Percentiles rank a stretch among this genome's conserved stretches.
These are phyloP conservation scores for Dysphania ambrosioides DNA, from an alignment of 148 eudicot genomes.

Conservation along the genomic window DNA sequence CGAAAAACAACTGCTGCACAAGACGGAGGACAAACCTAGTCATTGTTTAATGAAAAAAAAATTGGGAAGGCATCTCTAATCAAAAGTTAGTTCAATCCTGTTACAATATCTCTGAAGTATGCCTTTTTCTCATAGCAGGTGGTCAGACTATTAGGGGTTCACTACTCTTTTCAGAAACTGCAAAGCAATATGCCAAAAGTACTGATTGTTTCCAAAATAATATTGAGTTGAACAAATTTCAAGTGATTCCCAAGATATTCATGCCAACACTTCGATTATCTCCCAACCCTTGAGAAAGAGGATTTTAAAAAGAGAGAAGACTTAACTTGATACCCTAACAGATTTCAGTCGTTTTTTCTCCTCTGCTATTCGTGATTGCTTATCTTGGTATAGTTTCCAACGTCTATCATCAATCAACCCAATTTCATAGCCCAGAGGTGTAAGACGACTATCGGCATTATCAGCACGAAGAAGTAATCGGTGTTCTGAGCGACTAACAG, in stretches of 20 bases:
- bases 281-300: not conserved
- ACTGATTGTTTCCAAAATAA: not conserved
- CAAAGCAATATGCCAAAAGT: not conserved
- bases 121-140: not conserved
- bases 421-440: conserved; percentile 91
- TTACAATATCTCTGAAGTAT: not conserved
- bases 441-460: conserved; percentile 99
- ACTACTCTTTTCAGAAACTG: not conserved
- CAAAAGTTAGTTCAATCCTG: no score
- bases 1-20: not conserved
- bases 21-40: not conserved
- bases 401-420: conserved; percentile 87
- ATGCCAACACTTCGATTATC: conserved; percentile 7
- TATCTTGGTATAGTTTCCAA: conserved; percentile 82
- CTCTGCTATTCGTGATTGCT: conserved; percentile 74
- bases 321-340: conserved; percentile 64
- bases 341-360: conserved; percentile 83
- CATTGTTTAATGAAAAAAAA: not conserved
- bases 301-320: not conserved
- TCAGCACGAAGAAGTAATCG: conserved; percentile 86
- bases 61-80: not conserved
- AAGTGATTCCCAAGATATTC: not conserved
- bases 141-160: not conserved
- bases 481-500: conserved; percentile 89
- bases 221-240: no score